Evolutionary conservation across 2,329 filamentous ascomycete genomes (phyloP).

Genomic region (Cordyceps fumosorosea): DNA sequence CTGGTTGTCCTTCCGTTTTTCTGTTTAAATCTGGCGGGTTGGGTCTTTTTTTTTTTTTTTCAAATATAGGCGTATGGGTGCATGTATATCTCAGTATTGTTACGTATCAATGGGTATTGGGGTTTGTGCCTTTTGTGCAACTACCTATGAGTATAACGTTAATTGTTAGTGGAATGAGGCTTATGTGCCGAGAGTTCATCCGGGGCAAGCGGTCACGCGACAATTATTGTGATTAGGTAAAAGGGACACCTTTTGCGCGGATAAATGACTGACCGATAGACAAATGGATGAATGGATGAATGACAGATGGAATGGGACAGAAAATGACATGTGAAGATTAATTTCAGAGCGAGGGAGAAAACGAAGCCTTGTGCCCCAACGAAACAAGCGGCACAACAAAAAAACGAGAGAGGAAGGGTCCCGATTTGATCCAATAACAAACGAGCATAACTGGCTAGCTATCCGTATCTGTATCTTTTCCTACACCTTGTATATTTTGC

Average conservation of each 20-base stretch:
- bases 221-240: neutral
- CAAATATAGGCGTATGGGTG: neutral
- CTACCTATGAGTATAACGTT: no score
- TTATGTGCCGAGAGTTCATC: neutral
- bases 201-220: neutral
- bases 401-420: neutral
- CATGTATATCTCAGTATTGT: neutral
- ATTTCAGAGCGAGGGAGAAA: neutral
- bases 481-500: no score
- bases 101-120: neutral
- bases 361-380: neutral
- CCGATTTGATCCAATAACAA: constrained; percentile 1
- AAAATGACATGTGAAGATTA: constrained; percentile 8
- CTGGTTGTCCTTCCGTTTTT: neutral
- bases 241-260: neutral
- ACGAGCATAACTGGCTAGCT: neutral
- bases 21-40: neutral
- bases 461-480: no score
- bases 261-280: neutral
- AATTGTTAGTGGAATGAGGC: no score
- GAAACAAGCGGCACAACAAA: neutral
- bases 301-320: neutral
- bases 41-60: neutral
- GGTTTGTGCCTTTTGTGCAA: neutral
- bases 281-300: neutral